Evolutionary conservation across 768 basidiomycete species (phyloP), one percentile per base, ranked within the genome.

Genomic region (Candolleomyces aberdarensis): DNA sequence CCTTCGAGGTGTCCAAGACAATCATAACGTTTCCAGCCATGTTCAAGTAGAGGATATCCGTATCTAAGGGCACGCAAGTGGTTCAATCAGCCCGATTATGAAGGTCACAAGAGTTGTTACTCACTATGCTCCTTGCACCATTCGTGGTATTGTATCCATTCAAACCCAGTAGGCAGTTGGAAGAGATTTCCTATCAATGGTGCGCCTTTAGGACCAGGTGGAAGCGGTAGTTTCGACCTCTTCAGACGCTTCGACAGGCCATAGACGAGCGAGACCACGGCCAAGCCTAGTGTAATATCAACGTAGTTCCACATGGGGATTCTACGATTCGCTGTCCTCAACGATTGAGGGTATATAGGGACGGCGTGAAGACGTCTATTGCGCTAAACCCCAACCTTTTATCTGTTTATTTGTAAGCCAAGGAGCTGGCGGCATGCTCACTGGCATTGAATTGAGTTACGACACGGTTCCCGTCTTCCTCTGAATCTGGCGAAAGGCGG

Each of bases 151-250:
- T 75, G 73, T n/a, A 63, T 63, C 66, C 78, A 76, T 57, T 76
- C 73, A 22, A 71, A 63, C 39, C 68, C 68, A 43, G 69, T 64
- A 3, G 80, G 80, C 59, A 82, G 63, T 50, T 80, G 73, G 26
- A 72, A 51, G 6, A 80, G 57, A 63, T 79, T 80, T 6, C 78
- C 78, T 29, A 80, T 68, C 14, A 81, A 40, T 26, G 77, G 77
- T n/a, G 73, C 67, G 26, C 71, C 71, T 49, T 65, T 75, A 1
- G 79, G 79, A 43, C 79, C 80, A 17, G 80, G 80, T 9, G 78
- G 78, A 7, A 79, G 65, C 0, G 70, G 72, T 15, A 72, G 43
- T 26, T 52, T 31, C 20, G 29, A 29, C 15, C 51, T 7, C 10
- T 52, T 6, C 9, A 11, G 15, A 15, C 51, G 19, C 26, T 22